Percentiles rank a stretch among this genome's conserved stretches.
Conservation (phyloP, 257 asterid species). For the Jasminum sambac region DNA sequence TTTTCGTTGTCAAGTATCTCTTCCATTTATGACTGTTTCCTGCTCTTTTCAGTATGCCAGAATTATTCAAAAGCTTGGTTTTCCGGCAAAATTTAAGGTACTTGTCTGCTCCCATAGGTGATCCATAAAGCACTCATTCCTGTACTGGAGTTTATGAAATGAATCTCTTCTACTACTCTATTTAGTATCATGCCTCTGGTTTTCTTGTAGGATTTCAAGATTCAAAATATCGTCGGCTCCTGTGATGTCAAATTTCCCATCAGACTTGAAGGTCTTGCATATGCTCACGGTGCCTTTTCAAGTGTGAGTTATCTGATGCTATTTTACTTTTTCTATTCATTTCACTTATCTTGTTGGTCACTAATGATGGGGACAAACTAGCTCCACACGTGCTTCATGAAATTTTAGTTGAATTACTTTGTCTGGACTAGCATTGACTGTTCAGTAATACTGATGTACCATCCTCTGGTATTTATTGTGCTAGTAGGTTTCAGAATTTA, state of each 20-base stretch:
- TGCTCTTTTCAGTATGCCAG: slow-evolving; percentile 57
- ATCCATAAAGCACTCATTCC: neutral
- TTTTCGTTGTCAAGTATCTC: slow-evolving; percentile 10
- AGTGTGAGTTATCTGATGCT: slow-evolving; percentile 49
- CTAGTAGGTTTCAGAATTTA: neutral
- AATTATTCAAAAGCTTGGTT: slow-evolving; percentile 77
- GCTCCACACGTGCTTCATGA: neutral
- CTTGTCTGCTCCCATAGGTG: slow-evolving; percentile 8
- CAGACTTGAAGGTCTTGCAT: slow-evolving; percentile 77
- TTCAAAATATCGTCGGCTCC: slow-evolving; percentile 78
- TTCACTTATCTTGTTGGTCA: neutral
- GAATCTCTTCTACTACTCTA: neutral
- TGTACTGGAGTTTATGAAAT: neutral
- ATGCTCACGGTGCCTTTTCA: slow-evolving; percentile 79
- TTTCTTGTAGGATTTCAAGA: slow-evolving; percentile 63
- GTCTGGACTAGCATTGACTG: neutral
- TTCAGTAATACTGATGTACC: neutral
- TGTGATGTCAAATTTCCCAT: slow-evolving; percentile 76
- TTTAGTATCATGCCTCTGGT: neutral
- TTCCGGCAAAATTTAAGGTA: slow-evolving; percentile 79
- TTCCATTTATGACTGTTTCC: neutral
- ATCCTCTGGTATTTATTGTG: neutral
- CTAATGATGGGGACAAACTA: neutral
- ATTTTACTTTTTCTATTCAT: slow-evolving; percentile 10
- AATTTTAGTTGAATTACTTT: neutral